phyloP scores from a whole-genome alignment of 306 rosid genomes.

The Sicyos edulis region DNA sequence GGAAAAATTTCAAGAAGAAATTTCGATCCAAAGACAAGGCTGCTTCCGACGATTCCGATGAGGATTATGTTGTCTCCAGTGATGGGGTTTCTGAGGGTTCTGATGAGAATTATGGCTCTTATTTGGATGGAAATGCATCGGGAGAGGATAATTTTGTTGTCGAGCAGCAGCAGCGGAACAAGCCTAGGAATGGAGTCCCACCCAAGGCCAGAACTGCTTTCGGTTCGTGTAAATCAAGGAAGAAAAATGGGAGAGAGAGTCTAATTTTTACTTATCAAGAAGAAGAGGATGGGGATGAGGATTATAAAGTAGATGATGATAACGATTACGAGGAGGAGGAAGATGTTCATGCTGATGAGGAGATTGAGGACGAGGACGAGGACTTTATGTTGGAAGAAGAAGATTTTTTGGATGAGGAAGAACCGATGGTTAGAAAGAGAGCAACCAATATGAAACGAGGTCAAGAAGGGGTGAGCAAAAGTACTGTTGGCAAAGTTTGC shows the following conservation, averaged over 20 bases:
- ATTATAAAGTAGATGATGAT: conserved; percentile 23
- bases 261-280: conserved; percentile 20
- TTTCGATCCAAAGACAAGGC: conserved; percentile 40
- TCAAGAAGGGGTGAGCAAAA: conserved; percentile 42
- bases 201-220: conserved; percentile 38
- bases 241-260: conserved; percentile 31
- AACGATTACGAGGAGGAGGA: conserved; percentile 26
- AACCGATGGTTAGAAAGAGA: conserved; percentile 43
- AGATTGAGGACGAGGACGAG: conserved; percentile 47
- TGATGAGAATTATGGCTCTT: conserved; percentile 51
- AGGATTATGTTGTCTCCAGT: conserved; percentile 78
- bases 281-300: conserved; percentile 29
- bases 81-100: conserved; percentile 56
- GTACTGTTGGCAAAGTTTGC: conserved; percentile 30
- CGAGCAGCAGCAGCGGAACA: conserved; percentile 28
- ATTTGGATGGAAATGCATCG: conserved; percentile 52
- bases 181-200: conserved; percentile 34
- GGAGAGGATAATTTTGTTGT: conserved; percentile 49
- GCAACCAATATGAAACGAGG: conserved; percentile 35
- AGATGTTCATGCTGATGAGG: conserved; percentile 31
- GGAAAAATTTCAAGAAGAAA: conserved; percentile 31
- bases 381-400: conserved; percentile 76
- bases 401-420: conserved; percentile 62
- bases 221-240: conserved; percentile 20
- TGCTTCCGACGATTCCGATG: conserved; percentile 87